Evolutionary conservation across 352 stramenopile genomes (phyloP), one percentile per base, ranked within the genome.

Genomic region (Phytophthora litchii): DNA sequence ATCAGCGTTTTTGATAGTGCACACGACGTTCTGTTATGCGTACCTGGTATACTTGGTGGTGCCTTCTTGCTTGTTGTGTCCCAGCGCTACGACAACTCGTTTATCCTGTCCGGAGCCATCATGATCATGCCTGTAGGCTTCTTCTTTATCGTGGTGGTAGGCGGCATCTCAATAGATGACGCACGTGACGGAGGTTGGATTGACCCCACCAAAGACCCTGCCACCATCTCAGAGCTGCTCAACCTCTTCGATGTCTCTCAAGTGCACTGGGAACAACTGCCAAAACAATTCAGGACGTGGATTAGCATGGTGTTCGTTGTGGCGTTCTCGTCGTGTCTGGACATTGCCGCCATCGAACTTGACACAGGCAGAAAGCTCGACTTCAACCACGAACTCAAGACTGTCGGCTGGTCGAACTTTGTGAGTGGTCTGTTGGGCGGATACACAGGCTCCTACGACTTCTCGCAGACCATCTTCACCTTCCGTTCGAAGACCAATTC

Each of bases 361-460:
- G 96, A 98, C 76, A 88, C 98, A 74, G 94, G 92, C 17, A 70
- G 74, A 17, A 90, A 91, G 20, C 80, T 99, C 11, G 79, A 98
- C 60, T 98, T 98, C 76, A 97, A 99, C 70, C 76, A 96, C 59
- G 96, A 99, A 66, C 70, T 97, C 25, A 60, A 72, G 31, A 96
- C 86, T n/a, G 95, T 99, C 20, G 97, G 97, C n/a, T 92, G 97
- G 62, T 97, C 87, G 29, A 99, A 99, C 76, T 71, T 99, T 12
- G 67, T 98, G 7, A 98, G 86, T 41, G 97, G 97, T 0, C 14
- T 99, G 16, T 86, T 94, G 0, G 96, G 97, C 21, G 97, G 97
- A 38, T 99, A 98, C 80, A 99, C 96, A 10, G 97, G 97, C 10
- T 98, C 85, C 20, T 99, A 99, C 73, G 99, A 99, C 56, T 99